phyloP scores from a whole-genome alignment of 305 asterid species.

The Fraxinus velutina region DNA sequence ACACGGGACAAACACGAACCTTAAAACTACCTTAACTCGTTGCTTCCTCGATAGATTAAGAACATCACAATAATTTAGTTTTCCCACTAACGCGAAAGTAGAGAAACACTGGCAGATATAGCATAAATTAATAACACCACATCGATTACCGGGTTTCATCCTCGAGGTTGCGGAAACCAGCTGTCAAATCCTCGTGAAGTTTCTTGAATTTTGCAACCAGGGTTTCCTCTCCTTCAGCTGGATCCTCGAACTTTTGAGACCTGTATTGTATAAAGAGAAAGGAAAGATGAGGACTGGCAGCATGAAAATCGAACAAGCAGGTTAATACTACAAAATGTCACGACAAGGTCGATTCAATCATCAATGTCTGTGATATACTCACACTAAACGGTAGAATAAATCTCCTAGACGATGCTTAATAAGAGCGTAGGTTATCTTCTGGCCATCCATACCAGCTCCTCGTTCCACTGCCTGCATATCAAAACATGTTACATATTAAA shows the following conservation, averaged over 20 bases:
- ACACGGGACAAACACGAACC: constrained; percentile 30
- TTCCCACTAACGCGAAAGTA: constrained; percentile 10
- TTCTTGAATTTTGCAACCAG: constrained; percentile 72
- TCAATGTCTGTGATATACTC: constrained; percentile 36
- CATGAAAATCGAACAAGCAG: not conserved
- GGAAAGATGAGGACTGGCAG: not conserved
- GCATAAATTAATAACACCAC: not conserved
- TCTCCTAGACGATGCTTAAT: constrained; percentile 94
- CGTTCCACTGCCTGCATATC: constrained; percentile 82
- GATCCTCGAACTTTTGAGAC: constrained; percentile 96
- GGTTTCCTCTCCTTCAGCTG: constrained; percentile 89
- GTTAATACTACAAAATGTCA: not conserved
- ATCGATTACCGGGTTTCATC: constrained; percentile 71
- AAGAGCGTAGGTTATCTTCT: constrained; percentile 80
- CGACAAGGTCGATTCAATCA: not conserved
- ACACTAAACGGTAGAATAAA: constrained; percentile 91
- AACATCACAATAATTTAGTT: constrained; percentile 13
- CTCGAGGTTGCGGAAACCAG: constrained; percentile 98
- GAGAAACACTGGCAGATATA: constrained; percentile 1
- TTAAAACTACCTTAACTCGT: constrained; percentile 24
- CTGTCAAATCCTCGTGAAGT: constrained; percentile 73
- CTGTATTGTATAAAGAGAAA: constrained; percentile 35
- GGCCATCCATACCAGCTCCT: constrained; percentile 99
- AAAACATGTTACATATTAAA: constrained; percentile 6
- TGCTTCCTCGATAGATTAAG: constrained; percentile 18